These are phyloP conservation scores for Blastobotrys capitulatus DNA, from an alignment of 1,139 yeast genomes.

Conservation along the genomic window DNA sequence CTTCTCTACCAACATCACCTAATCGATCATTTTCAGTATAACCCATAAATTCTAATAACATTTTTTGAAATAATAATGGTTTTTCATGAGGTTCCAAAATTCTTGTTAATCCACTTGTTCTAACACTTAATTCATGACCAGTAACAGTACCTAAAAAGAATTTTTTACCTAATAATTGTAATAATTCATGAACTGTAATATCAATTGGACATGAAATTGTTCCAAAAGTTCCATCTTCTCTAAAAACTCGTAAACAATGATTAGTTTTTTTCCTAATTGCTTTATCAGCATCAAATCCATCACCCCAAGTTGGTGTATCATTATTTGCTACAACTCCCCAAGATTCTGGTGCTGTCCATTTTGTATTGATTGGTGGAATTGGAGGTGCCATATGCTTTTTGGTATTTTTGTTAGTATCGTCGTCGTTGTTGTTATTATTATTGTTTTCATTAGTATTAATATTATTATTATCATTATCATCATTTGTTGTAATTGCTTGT, in stretches of 20 bases:
- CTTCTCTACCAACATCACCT: conserved; percentile 80
- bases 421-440: conserved; percentile 2
- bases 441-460: neutral
- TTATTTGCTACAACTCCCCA: conserved; percentile 55
- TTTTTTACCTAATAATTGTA: conserved; percentile 64
- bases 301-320: conserved; percentile 13
- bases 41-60: conserved; percentile 70
- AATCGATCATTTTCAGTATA: conserved; percentile 71
- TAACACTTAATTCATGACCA: conserved; percentile 74
- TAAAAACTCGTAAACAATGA: conserved; percentile 62
- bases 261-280: conserved; percentile 12
- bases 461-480: neutral
- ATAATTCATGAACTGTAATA: conserved; percentile 70
- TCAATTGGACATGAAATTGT: conserved; percentile 71
- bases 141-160: conserved; percentile 59
- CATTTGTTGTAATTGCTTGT: conserved; percentile 8
- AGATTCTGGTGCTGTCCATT: conserved; percentile 72
- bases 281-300: conserved; percentile 12
- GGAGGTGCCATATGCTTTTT: conserved; percentile 3
- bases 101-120: conserved; percentile 74
- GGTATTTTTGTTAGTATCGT: neutral
- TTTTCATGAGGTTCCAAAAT: conserved; percentile 66
- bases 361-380: conserved; percentile 17
- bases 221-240: conserved; percentile 77
- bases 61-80: conserved; percentile 75